A percentile compares a stretch with the other conserved stretches of the same genome.
phyloP scores from a whole-genome alignment of 805 yeast genomes.

The Saitoella complicata region DNA sequence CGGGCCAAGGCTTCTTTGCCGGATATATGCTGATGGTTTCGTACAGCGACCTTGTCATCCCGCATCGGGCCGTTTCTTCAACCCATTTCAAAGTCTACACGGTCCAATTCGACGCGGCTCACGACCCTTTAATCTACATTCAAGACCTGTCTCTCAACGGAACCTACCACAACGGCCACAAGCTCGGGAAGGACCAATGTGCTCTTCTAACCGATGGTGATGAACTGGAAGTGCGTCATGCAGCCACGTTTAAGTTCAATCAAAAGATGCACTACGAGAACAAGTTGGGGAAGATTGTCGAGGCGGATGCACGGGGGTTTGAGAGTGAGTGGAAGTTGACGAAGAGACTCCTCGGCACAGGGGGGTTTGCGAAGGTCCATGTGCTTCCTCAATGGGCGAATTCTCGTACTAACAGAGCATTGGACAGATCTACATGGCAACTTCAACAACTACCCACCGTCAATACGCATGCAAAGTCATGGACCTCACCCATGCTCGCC shows the following conservation, averaged over 20 bases:
- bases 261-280: slow-evolving; percentile 4
- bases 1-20: not conserved
- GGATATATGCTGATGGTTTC: not conserved
- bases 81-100: slow-evolving; percentile 12
- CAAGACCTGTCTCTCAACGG: slow-evolving; percentile 14
- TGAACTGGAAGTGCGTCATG: slow-evolving; percentile 12
- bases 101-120: slow-evolving; percentile 12
- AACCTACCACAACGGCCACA: slow-evolving; percentile 11
- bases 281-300: slow-evolving; percentile 2
- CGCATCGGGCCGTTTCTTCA: slow-evolving; percentile 11
- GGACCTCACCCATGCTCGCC: slow-evolving; percentile 6
- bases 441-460: not conserved
- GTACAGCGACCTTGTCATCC: slow-evolving; percentile 6
- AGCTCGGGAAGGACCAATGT: slow-evolving; percentile 9
- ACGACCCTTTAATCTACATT: slow-evolving; percentile 13
- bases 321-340: not conserved
- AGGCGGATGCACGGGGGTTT: not conserved
- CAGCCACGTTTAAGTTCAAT: slow-evolving; percentile 10
- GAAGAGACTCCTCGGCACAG: not conserved
- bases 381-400: too few species aligned
- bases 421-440: slow-evolving; percentile 9
- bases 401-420: not conserved
- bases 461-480: slow-evolving; percentile 15
- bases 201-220: slow-evolving; percentile 13
- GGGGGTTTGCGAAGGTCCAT: not conserved